Evolutionary conservation across 2,329 filamentous ascomycete genomes (phyloP), one percentile per base, ranked within the genome.

Genomic region (Westerdykella aurantiaca): DNA sequence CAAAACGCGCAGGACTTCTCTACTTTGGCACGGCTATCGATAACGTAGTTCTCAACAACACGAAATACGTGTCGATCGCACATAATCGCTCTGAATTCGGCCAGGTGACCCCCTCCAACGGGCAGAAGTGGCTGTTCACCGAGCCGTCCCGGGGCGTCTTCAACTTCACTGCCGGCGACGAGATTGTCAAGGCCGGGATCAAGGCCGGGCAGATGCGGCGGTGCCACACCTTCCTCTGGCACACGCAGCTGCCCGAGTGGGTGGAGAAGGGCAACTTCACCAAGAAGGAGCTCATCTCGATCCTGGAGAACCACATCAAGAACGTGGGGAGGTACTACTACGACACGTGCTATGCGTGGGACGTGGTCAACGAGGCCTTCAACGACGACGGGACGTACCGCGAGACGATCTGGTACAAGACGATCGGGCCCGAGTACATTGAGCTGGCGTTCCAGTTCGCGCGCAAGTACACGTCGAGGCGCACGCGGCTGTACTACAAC

Each of bases 301-400:
- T 78, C 16, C 68, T 84, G 50, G 70, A 80, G 60, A 75, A 75
- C 41, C 82, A 85, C 63, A 78, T 86, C 51, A 73, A 74, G 47
- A 72, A 77, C 49, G 78, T 77, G 39, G 76, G 78, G 6, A 69
- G 66, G 12, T 73, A 82, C 63, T 83, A 77, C 69, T 75, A 75
- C 60, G 76, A 78, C 43, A 70, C 77, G 52, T 82, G 80, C 63
- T 78, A 79, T 58, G 72, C 75, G 23, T 85, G 80, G 80, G 81
- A 85, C 44, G 81, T 85, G 0, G 73, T 83, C 18, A 85, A 85
- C 60, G 81, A 85, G 68, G 77, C 74, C 4, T 70, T 81, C 34
- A 72, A 76, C 45, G 80, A 83, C 16, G 73, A 77, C 51, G 79
- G 78, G 12, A 72, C 69, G 6, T 78, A 70, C 64, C 70, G 79